These are phyloP conservation scores for Termitomyces sp. DNA, from an alignment of 768 basidiomycete species.

Conservation along the genomic window DNA sequence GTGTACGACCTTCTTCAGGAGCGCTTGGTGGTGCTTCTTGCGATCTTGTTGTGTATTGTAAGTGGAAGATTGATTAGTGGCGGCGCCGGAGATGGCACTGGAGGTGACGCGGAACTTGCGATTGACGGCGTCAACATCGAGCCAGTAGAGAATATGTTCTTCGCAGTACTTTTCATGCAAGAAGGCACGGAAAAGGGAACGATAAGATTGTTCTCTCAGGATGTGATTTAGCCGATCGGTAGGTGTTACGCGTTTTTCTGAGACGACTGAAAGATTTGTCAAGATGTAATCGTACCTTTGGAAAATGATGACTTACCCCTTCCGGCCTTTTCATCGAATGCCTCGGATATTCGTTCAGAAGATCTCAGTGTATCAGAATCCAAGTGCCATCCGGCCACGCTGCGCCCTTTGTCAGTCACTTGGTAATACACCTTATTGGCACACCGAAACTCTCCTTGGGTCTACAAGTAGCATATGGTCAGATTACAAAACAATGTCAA, in stretches of 20 bases:
- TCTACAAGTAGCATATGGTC: not conserved
- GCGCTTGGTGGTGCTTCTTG: conserved; percentile 7
- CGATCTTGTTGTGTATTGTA: conserved; percentile 1
- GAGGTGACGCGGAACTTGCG: conserved; percentile 12
- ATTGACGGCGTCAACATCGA: conserved; percentile 11
- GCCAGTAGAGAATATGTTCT: conserved; percentile 13
- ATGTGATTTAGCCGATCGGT: conserved; percentile 5
- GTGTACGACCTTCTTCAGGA: conserved; percentile 6
- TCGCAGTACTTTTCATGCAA: conserved; percentile 11
- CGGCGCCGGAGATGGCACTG: conserved; percentile 5
- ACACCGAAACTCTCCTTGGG: conserved; percentile 11
- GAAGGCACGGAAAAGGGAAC: conserved; percentile 8
- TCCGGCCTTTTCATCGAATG: not conserved
- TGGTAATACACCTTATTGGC: conserved; percentile 11
- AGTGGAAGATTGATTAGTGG: not conserved
- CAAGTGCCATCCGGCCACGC: conserved; percentile 9
- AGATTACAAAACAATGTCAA: not conserved
- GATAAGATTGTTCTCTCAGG: conserved; percentile 8
- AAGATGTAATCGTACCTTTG: not conserved
- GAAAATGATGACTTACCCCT: not conserved
- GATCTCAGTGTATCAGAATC: not conserved
- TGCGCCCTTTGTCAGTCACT: conserved; percentile 9
- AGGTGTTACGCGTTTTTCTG: not conserved
- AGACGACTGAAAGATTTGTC: not conserved
- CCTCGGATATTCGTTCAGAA: not conserved